phyloP scores from a whole-genome alignment of 345 rosid genomes.

The Bruguiera parviflora region DNA sequence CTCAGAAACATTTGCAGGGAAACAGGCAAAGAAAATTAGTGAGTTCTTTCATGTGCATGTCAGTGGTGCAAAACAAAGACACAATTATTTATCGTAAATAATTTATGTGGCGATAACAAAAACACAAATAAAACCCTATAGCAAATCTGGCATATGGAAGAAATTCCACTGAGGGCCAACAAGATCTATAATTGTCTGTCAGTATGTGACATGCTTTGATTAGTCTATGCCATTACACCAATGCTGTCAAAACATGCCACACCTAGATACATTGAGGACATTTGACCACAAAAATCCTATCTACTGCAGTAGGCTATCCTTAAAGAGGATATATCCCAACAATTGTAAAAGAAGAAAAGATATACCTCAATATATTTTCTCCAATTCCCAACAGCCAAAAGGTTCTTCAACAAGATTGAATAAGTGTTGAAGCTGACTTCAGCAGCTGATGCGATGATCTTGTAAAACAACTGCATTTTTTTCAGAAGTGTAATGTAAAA shows the following conservation, averaged over 20 bases:
- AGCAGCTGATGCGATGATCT: conserved; percentile 57
- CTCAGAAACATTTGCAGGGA: neutral
- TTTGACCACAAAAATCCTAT: conserved; percentile 3
- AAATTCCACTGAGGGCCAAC: neutral
- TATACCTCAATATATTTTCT: conserved; percentile 90
- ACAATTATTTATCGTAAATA: too few relatives aligned
- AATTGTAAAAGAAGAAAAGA: neutral
- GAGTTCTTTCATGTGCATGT: too few relatives aligned
- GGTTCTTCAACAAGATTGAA: conserved; percentile 62
- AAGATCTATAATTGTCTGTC: neutral
- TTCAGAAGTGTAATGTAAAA: too few relatives aligned
- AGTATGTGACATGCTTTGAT: neutral
- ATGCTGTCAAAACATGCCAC: neutral
- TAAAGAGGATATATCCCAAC: neutral
- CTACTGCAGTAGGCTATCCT: neutral
- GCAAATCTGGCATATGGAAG: neutral
- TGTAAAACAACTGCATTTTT: conserved; percentile 62
- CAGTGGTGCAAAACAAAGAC: too few relatives aligned
- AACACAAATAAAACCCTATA: neutral
- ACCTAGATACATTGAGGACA: neutral
- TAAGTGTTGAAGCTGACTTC: conserved; percentile 56
- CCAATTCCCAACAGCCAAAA: conserved; percentile 80
- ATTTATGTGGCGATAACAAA: neutral
- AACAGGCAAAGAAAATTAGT: too few relatives aligned
- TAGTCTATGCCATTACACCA: conserved; percentile 2